Evolutionary conservation across 2,329 filamentous ascomycete species (phyloP).

Genomic region (Sporothrix inflata): DNA sequence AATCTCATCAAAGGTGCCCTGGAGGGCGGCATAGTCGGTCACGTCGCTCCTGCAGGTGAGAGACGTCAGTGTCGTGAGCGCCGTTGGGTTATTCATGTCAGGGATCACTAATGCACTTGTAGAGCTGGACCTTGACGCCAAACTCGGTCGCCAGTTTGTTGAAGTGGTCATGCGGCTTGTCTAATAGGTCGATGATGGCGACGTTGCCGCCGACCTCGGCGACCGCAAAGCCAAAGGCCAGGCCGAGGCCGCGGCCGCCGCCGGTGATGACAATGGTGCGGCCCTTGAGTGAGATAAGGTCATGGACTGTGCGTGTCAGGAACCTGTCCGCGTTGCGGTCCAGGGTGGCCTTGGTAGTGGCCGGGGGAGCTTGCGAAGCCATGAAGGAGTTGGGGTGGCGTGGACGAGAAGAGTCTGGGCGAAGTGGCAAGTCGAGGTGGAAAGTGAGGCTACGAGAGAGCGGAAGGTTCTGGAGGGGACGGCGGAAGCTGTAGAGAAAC

Average conservation of each 20-base stretch:
- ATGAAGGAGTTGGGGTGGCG: too few species aligned
- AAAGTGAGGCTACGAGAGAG: too few species aligned
- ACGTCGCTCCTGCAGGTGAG: neutral
- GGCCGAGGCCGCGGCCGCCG: constrained; percentile 22
- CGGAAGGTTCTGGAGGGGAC: too few species aligned
- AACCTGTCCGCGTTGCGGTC: constrained; percentile 36
- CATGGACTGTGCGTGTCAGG: constrained; percentile 7
- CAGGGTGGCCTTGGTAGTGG: neutral
- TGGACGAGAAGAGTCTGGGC: too few species aligned
- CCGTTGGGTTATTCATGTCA: too few species aligned
- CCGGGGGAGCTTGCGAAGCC: too few species aligned
- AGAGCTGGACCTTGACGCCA: constrained; percentile 25
- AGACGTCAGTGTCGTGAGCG: too few species aligned
- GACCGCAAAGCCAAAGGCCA: constrained; percentile 23
- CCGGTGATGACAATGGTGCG: constrained; percentile 52
- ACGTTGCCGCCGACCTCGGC: constrained; percentile 28
- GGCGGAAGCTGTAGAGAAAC: too few species aligned
- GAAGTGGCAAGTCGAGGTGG: too few species aligned
- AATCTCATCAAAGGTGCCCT: neutral
- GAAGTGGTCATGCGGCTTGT: constrained; percentile 25
- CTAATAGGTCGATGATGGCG: constrained; percentile 14
- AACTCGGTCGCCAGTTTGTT: constrained; percentile 11
- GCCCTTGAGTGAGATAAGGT: constrained; percentile 19
- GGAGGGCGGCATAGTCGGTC: neutral
- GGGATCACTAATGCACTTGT: constrained; percentile 10